Base-by-base conservation (phyloP, 2,329 filamentous ascomycete genomes). In the Phialophora verrucosa region DNA sequence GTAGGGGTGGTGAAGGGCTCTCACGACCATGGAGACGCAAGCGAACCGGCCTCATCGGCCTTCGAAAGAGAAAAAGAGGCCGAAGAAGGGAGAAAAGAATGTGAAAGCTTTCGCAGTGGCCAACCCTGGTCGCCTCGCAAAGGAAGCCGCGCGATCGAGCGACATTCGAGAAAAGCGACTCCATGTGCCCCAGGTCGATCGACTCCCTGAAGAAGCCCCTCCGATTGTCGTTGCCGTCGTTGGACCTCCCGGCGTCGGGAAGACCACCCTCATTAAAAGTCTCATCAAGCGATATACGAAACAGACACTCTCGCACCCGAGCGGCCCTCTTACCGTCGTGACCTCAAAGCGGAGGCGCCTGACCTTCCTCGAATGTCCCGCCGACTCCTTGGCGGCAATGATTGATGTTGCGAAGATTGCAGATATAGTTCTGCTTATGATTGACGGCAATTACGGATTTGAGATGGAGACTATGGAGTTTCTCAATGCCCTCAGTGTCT, bases 381-480 rank as follows among this genome's bases (percentile, higher is more conserved):
- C 86, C 69, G 87, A 98, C 76, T 93, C 95, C 73, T 87, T 99
- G 62, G 93, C 96, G 69, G 91, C 91, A 71, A 97, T 98, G 92
- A 93, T 99, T 70, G 95, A 99, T 78, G 86, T 97, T 64, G 92
- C 95, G 66, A 99, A 99, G 80, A 91, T 99, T 51, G 95, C 96
- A 20, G 95, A 99, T 77, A 97, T 99, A 74, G 92, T 98, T 5
- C 84, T 99, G 58, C 85, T 99, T 64, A 95, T 99, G 91, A 99
- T 99, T 73, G 95, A 99, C 76, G 96, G 95, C 63, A 98, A 98
- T 80, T 99, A 91, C 75, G 96, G 95, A 14, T 99, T 99, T 76
- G 95, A 99, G 81, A 99, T 99, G 95, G 95, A 99, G 84, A 99
- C 95, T 0, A 99, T 99, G 95, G 95, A 99, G 80, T 99, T 99